These are phyloP conservation scores for Phialemoniopsis sp. DNA, from an alignment of 2,329 filamentous ascomycete species.

Conservation along the genomic window DNA sequence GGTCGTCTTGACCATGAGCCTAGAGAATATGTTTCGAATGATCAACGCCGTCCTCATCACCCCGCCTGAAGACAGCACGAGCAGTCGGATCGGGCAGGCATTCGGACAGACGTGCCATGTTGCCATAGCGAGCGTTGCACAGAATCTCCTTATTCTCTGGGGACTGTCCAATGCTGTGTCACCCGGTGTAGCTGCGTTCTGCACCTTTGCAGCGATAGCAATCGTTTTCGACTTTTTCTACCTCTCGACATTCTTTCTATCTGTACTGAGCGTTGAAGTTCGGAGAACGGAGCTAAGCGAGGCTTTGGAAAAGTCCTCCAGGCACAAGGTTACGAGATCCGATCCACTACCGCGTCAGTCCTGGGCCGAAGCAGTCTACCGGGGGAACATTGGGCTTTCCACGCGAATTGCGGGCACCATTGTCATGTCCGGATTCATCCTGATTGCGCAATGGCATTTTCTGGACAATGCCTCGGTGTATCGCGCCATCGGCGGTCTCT, in stretches of 20 bases:
- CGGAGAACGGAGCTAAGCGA: constrained; percentile 72
- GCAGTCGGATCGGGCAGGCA: constrained; percentile 66
- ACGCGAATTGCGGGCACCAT: constrained; percentile 72
- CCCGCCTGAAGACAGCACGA: constrained; percentile 63
- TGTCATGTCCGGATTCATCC: constrained; percentile 67
- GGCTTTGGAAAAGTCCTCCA: constrained; percentile 55
- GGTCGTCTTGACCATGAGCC: constrained; percentile 70
- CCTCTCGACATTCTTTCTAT: constrained; percentile 74
- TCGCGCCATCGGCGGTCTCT: constrained; percentile 26
- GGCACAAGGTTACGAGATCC: constrained; percentile 22
- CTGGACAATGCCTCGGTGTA: constrained; percentile 54
- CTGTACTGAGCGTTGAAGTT: constrained; percentile 76
- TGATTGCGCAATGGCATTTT: constrained; percentile 76
- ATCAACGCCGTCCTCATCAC: constrained; percentile 75
- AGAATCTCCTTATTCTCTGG: constrained; percentile 65
- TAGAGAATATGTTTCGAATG: constrained; percentile 75
- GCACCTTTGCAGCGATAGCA: constrained; percentile 70
- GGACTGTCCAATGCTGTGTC: constrained; percentile 64
- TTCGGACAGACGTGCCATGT: constrained; percentile 70
- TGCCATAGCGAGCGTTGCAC: constrained; percentile 61
- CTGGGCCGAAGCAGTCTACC: constrained; percentile 59
- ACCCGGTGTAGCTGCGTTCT: constrained; percentile 70
- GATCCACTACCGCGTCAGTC: constrained; percentile 29
- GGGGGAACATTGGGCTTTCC: constrained; percentile 62
- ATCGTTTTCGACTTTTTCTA: constrained; percentile 76